These are phyloP conservation scores for Syncephalastrum sp. DNA, from an alignment of 371 early-diverging fungal genomes.

Conservation along the genomic window DNA sequence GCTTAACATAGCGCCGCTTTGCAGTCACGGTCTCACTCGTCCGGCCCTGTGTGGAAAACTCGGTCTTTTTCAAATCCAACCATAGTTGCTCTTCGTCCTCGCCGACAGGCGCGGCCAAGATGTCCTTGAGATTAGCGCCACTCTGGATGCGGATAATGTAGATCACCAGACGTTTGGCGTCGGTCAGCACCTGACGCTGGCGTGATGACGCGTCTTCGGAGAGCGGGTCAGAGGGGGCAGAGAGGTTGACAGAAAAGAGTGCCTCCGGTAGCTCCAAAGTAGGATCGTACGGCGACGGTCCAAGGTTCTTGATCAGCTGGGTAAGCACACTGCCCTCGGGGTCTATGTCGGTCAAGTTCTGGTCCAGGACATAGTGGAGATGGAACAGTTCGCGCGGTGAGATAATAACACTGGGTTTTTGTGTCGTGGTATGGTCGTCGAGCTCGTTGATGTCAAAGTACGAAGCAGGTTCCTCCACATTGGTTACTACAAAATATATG, in stretches of 20 bases:
- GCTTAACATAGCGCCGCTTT: constrained; percentile 32
- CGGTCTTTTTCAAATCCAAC: constrained; percentile 53
- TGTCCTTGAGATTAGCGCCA: constrained; percentile 78
- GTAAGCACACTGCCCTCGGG: constrained; percentile 74
- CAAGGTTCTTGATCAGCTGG: constrained; percentile 82
- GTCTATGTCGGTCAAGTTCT: constrained; percentile 67
- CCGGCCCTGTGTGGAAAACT: constrained; percentile 18
- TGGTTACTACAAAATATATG: constrained; percentile 53
- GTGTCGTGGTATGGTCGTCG: constrained; percentile 78
- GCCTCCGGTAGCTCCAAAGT: constrained; percentile 54
- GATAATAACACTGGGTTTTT: constrained; percentile 88
- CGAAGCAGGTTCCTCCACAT: constrained; percentile 83
- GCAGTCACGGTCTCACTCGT: constrained; percentile 7
- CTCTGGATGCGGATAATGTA: constrained; percentile 82
- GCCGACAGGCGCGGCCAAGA: constrained; percentile 74
- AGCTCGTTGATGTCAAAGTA: constrained; percentile 91
- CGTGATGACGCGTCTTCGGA: constrained; percentile 65
- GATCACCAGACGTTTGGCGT: constrained; percentile 88
- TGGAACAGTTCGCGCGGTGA: constrained; percentile 87
- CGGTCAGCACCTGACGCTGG: constrained; percentile 73
- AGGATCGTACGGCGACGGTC: constrained; percentile 64
- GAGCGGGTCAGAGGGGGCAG: constrained; percentile 64
- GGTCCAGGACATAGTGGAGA: constrained; percentile 77
- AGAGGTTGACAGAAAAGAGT: constrained; percentile 70
- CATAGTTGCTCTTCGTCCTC: constrained; percentile 74